Evolutionary conservation across 1,284 basidiomycete genomes (phyloP), one percentile per base, ranked within the genome.

Genomic region (Puccinia hordei): DNA sequence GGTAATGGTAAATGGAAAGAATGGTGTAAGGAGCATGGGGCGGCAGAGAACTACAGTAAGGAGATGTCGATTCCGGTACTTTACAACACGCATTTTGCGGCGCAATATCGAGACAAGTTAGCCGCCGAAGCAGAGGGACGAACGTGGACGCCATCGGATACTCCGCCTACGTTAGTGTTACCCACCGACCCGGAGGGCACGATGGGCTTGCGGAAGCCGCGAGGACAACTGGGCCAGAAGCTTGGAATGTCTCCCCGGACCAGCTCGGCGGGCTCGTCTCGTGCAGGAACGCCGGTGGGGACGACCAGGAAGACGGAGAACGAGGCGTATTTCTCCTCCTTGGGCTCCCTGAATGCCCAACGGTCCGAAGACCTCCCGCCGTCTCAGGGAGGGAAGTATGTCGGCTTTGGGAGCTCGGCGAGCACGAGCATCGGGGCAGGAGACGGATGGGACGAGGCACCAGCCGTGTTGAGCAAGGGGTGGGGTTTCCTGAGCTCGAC

Each of bases 311-410:
- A 92, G 85, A 83, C 89, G 27, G 89, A 89, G 46, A 94, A 94
- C 84, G 93, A 94, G 83, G 84, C 87, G 71, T 94, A 90, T 86
- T 94, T 94, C 85, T 86, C 92, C 27, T 87, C 86, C 63, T 88
- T 94, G 27, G 93, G 93, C 13, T 88, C 89, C 75, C 85, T 88
- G 10, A 94, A 94, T 84, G 91, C 92, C 2, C 86, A 86, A 72
- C 89, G 93, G 22, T 88, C 92, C 19, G 89, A 87, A 5, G 88
- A 93, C 84, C 86, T 94, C 41, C 92, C 92, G 1, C 93, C 93
- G 35, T 92, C 91, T 1, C 93, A 93, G 86, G 93, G 93, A 72
- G 93, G 93, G 55, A 89, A 90, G 61, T 94, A 94, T 85, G 89
- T 90, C 82, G 93, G 93, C 19, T 95, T 95, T 85, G 93, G 93